phyloP scores from a whole-genome alignment of 2,329 filamentous ascomycete species.

The Alternaria sp. region DNA sequence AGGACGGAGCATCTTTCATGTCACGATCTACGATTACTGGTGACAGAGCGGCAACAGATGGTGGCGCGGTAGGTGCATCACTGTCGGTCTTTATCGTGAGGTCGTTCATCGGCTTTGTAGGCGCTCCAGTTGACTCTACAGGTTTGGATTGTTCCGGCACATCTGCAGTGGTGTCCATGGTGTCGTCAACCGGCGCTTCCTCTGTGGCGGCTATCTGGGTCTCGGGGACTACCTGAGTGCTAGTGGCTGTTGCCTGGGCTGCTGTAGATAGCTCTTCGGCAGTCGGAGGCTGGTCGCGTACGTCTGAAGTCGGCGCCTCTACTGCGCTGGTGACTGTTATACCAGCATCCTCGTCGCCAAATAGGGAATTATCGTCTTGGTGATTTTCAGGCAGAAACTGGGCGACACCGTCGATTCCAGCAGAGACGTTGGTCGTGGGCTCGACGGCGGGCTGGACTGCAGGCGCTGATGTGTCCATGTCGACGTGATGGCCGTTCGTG shows the following conservation, averaged over 20 bases:
- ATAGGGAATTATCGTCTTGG: conserved; percentile 52
- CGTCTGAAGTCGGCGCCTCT: conserved; percentile 52
- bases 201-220: conserved; percentile 35
- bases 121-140: conserved; percentile 28
- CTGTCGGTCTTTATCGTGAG: conserved; percentile 41
- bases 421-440: conserved; percentile 53
- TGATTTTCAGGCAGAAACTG: conserved; percentile 55
- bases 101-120: conserved; percentile 48
- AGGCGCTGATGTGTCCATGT: conserved; percentile 37
- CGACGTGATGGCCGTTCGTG: conserved; percentile 44
- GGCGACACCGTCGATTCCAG: conserved; percentile 55
- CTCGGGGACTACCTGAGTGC: conserved; percentile 44
- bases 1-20: conserved; percentile 52
- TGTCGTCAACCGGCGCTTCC: conserved; percentile 30
- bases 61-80: conserved; percentile 21
- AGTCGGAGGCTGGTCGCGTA: conserved; percentile 41
- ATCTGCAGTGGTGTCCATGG: conserved; percentile 41
- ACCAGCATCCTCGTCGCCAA: conserved; percentile 42
- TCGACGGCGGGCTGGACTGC: conserved; percentile 45
- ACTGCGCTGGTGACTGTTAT: conserved; percentile 51
- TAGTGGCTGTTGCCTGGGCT: conserved; percentile 32
- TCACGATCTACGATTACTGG: conserved; percentile 43
- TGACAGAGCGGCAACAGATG: conserved; percentile 31
- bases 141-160: conserved; percentile 24
- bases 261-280: conserved; percentile 25